These are phyloP conservation scores for Tillandsia leiboldiana DNA, from an alignment of 176 grass and related monocot genomes.

Conservation along the genomic window DNA sequence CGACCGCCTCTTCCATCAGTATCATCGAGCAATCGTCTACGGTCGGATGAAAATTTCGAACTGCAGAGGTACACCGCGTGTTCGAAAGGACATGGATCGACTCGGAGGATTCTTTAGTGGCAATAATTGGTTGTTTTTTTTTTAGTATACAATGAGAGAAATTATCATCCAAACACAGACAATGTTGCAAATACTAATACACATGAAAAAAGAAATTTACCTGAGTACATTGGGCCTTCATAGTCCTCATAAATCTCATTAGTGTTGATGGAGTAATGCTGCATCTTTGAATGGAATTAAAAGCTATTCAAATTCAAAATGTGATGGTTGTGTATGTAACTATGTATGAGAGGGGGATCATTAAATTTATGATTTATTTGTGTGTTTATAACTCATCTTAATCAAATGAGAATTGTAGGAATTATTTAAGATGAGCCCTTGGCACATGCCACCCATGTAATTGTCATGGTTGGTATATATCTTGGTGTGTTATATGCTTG, in stretches of 20 bases:
- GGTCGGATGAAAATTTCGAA: slow-evolving; percentile 50
- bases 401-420: too few relatives aligned
- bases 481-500: too few relatives aligned
- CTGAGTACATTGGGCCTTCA: background rate
- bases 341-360: background rate
- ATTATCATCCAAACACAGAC: too few relatives aligned
- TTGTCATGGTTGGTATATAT: too few relatives aligned
- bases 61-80: slow-evolving; percentile 82
- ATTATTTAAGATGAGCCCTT: too few relatives aligned
- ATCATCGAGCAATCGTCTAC: slow-evolving; percentile 42
- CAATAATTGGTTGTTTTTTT: slow-evolving; percentile 6
- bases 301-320: background rate
- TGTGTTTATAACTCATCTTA: too few relatives aligned
- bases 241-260: background rate
- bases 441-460: too few relatives aligned
- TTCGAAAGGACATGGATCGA: slow-evolving; percentile 56
- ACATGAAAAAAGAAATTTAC: background rate
- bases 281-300: background rate
- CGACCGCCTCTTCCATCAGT: slow-evolving; percentile 54
- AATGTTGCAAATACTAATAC: too few relatives aligned
- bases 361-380: too few relatives aligned
- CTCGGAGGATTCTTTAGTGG: slow-evolving; percentile 17
- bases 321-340: background rate
- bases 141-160: too few relatives aligned
- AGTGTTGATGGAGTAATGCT: background rate